Evolutionary conservation across 768 basidiomycete genomes (phyloP).

Genomic region (Pulveroboletus frians): DNA sequence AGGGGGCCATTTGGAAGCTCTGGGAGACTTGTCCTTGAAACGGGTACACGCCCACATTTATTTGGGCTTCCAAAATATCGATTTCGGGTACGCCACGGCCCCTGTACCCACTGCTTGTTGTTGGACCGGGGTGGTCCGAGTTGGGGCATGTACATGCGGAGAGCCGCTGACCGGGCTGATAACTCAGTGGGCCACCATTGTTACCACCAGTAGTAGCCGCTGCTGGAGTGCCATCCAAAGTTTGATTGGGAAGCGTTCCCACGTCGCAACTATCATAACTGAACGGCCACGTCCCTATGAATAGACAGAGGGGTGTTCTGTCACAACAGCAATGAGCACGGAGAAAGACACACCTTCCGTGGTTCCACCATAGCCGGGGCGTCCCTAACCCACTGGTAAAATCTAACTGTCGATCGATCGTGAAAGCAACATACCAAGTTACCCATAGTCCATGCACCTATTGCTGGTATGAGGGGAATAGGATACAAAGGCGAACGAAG

Average conservation of each 20-base stretch:
- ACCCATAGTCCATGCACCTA: constrained; percentile 73
- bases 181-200: constrained; percentile 58
- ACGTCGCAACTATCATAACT: constrained; percentile 81
- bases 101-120: constrained; percentile 34
- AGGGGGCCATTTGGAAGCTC: constrained; percentile 76
- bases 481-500: constrained; percentile 17
- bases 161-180: constrained; percentile 79
- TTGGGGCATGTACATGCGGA: constrained; percentile 86
- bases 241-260: constrained; percentile 84
- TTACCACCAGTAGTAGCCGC: constrained; percentile 50
- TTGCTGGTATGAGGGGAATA: constrained; percentile 1
- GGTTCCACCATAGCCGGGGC: constrained; percentile 86
- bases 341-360: constrained; percentile 54
- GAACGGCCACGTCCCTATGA: constrained; percentile 63
- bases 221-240: constrained; percentile 53
- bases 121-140: constrained; percentile 85
- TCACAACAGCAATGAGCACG: neutral
- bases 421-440: constrained; percentile 39
- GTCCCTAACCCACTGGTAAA: constrained; percentile 45
- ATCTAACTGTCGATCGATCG: neutral
- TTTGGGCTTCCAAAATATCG: constrained; percentile 84
- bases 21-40: constrained; percentile 71
- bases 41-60: constrained; percentile 42
- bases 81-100: constrained; percentile 88
- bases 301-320: constrained; percentile 3